Base-by-base conservation (phyloP, 1,139 yeast genomes). In the Scheffersomyces titani region DNA sequence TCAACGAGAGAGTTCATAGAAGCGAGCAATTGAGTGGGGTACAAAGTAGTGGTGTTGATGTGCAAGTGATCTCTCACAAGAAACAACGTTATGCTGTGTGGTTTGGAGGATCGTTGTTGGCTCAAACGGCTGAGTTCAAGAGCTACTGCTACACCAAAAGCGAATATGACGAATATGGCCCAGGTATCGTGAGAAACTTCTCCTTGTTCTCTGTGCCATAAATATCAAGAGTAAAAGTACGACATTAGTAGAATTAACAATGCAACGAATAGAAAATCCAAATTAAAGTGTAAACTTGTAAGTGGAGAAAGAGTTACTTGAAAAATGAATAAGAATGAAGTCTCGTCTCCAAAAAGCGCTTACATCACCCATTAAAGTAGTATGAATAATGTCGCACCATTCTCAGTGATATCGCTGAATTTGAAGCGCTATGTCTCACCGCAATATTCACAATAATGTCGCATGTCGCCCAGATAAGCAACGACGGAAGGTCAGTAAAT, bases 41-140 rank as follows among this genome's bases (percentile, higher is more conserved):
- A 44, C 91, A 89, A 74, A 88, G 96, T 53, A 90, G 97, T 44
- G 99, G 99, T 70, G 94, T 96, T 52, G 97, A 93, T 58, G 99
- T 96, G 56, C 96, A 91, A 77, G 99, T 96, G 61, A 93, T 96
- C 64, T 87, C 97, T 24, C 99, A 96, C 78, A 92, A 94, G 80
- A 90, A 96, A 76, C 99, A 96, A 79, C 85, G 97, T 71, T 92
- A 94, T 69, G 99, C 99, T 7, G 99, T 96, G 58, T 96, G 99
- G 99, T 96, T 93, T 72, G 99, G 99, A 65, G 99, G 99, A 62
- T 90, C 97, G 20, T 80, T 96, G 65, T 83, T 96, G 70, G 98
- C 99, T 1, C 98, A 93, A 76, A 96, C 99, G 19, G 87, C 97
- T 18, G 99, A 94, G 75, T 94, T 94, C 78, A 92, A 90, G 77